Evolutionary conservation across 148 eudicot species (phyloP).

Genomic region (Spergularia bocconei): DNA sequence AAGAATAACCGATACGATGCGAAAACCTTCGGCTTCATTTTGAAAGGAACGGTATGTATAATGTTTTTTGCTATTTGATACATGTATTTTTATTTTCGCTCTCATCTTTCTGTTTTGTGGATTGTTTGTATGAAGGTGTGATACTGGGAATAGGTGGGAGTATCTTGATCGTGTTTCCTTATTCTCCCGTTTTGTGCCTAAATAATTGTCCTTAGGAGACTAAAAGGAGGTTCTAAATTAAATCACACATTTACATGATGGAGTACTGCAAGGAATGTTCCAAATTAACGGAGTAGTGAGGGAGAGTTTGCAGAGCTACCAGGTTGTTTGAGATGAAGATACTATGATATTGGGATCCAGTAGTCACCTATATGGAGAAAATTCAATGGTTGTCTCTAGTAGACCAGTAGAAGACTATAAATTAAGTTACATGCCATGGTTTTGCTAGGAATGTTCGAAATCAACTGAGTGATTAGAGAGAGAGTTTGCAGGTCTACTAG

Average conservation of each 20-base stretch:
- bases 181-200: no score
- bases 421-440: no score
- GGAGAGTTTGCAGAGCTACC: no score
- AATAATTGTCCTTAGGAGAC: background rate
- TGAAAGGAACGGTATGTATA: constrained; percentile 86
- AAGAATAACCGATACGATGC: constrained; percentile 68
- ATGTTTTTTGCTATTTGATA: background rate
- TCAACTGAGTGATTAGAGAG: no score
- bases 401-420: no score
- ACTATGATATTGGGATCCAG: background rate
- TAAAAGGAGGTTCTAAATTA: no score
- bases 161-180: background rate
- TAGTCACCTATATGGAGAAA: background rate
- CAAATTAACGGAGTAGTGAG: no score
- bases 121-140: background rate
- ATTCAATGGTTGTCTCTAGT: no score
- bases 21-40: constrained; percentile 79
- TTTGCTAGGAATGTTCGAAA: no score
- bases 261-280: no score
- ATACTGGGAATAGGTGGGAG: background rate
- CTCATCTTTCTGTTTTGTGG: background rate
- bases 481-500: no score
- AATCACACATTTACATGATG: no score
- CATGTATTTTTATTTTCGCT: background rate
- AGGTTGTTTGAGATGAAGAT: background rate